Evolutionary conservation across 31 red algal genomes (phyloP).

Genomic region (Porphyra umbilicalis): DNA sequence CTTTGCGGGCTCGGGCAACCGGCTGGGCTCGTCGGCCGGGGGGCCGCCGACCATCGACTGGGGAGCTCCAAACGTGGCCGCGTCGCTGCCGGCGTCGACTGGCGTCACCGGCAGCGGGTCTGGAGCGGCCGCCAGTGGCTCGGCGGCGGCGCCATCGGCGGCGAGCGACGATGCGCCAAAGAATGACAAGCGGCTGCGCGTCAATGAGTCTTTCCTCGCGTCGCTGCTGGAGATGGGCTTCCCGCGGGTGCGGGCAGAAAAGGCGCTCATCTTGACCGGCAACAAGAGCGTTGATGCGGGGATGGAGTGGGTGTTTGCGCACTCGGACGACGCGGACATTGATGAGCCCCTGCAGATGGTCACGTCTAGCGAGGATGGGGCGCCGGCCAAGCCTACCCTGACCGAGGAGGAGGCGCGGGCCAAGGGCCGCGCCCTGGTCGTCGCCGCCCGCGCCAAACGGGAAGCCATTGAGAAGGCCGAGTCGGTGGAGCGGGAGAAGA

Average conservation of each 20-base stretch:
- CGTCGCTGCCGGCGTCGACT: constrained; percentile 19
- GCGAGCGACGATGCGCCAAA: background rate
- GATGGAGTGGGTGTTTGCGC: constrained; percentile 88
- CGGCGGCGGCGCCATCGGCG: background rate
- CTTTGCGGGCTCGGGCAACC: constrained; percentile 35
- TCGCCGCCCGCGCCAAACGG: constrained; percentile 50
- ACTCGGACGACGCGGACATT: constrained; percentile 76
- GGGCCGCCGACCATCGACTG: constrained; percentile 8
- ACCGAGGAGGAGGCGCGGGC: constrained; percentile 59
- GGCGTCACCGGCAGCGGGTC: constrained; percentile 8
- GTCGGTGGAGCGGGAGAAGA: constrained; percentile 67
- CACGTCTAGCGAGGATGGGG: constrained; percentile 23
- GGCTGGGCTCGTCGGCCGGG: constrained; percentile 9
- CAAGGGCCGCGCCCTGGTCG: constrained; percentile 35
- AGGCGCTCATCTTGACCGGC: constrained; percentile 60
- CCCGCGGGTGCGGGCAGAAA: constrained; percentile 62
- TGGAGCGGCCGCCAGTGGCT: background rate
- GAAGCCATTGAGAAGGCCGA: constrained; percentile 71
- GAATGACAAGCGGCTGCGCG: constrained; percentile 36
- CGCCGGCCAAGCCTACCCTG: constrained; percentile 22
- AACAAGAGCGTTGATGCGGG: constrained; percentile 56
- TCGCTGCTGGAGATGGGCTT: constrained; percentile 77
- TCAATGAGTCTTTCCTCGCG: constrained; percentile 44
- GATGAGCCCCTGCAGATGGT: constrained; percentile 72
- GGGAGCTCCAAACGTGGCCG: constrained; percentile 9